Conservation (phyloP, 2,329 filamentous ascomycete species). For the Fusarium ramigenum region DNA sequence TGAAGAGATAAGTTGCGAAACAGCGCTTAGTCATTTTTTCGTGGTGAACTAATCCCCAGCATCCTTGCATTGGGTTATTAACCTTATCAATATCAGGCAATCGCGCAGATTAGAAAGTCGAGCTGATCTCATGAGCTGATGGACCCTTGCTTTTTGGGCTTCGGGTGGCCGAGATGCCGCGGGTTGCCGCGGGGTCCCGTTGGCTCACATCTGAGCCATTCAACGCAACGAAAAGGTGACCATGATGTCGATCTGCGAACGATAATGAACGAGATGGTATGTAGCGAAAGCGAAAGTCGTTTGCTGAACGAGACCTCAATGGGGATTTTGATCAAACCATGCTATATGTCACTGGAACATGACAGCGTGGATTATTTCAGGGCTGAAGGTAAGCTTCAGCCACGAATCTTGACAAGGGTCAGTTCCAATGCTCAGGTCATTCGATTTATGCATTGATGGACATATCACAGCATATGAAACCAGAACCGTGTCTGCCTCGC, state of each 20-base stretch:
- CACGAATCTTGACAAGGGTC: not conserved
- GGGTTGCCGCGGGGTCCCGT: not conserved
- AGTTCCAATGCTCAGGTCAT: not conserved
- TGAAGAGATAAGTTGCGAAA: not conserved
- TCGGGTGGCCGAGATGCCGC: not conserved
- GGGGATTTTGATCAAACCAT: accelerated
- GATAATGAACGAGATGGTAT: not conserved
- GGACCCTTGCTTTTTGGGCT: not conserved
- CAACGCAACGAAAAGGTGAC: not conserved
- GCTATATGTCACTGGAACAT: not conserved
- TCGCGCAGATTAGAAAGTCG: not conserved
- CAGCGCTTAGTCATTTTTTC: too few species aligned
- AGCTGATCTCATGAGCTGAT: not conserved
- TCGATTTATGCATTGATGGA: not conserved
- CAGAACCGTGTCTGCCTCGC: not conserved
- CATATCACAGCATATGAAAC: too few species aligned
- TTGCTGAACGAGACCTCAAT: not conserved
- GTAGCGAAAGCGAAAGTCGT: not conserved
- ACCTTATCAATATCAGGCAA: not conserved
- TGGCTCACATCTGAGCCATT: not conserved
- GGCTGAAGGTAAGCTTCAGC: not conserved
- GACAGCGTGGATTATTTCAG: not conserved
- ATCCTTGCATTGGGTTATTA: not conserved
- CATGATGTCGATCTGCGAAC: not conserved
- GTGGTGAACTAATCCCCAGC: too few species aligned